phyloP scores from a whole-genome alignment of 2,329 filamentous ascomycete species.

The Aspergillus japonicus region DNA sequence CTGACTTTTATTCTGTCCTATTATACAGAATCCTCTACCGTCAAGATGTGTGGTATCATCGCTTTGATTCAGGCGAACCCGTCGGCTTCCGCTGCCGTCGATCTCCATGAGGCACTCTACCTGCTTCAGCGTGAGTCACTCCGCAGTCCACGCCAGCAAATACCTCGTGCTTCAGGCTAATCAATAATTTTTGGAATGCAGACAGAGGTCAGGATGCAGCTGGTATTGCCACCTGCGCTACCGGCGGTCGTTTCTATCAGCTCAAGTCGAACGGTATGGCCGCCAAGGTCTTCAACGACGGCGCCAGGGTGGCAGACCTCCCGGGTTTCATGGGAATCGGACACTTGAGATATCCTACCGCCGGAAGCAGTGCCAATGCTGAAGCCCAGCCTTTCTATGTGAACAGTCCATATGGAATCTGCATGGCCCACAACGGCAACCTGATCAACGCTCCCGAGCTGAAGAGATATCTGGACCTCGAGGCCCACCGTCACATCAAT shows the following conservation, averaged over 20 bases:
- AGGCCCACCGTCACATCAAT: constrained; percentile 83
- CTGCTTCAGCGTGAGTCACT: constrained; percentile 58
- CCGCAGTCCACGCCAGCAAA: not conserved
- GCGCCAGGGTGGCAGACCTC: constrained; percentile 68
- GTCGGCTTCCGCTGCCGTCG: constrained; percentile 55
- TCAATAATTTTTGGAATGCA: constrained; percentile 28
- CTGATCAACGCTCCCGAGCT: constrained; percentile 75
- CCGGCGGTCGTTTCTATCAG: constrained; percentile 78
- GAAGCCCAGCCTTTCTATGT: constrained; percentile 94
- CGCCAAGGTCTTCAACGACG: constrained; percentile 79
- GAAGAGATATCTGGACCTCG: constrained; percentile 69
- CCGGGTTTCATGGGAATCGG: constrained; percentile 84
- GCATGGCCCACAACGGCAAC: constrained; percentile 83
- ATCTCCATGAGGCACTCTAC: constrained; percentile 70
- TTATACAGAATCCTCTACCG: constrained; percentile 22
- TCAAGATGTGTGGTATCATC: constrained; percentile 60
- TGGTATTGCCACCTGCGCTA: constrained; percentile 74
- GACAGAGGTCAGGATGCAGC: constrained; percentile 83
- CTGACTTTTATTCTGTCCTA: constrained; percentile 19
- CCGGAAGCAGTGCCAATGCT: constrained; percentile 76
- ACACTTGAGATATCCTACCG: constrained; percentile 86
- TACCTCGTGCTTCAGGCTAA: constrained; percentile 23
- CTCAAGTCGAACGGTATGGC: constrained; percentile 91
- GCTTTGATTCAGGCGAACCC: constrained; percentile 60
- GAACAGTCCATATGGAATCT: constrained; percentile 81